These are phyloP conservation scores for Phylloporus sp. DNA, from an alignment of 768 basidiomycete genomes.

Conservation along the genomic window DNA sequence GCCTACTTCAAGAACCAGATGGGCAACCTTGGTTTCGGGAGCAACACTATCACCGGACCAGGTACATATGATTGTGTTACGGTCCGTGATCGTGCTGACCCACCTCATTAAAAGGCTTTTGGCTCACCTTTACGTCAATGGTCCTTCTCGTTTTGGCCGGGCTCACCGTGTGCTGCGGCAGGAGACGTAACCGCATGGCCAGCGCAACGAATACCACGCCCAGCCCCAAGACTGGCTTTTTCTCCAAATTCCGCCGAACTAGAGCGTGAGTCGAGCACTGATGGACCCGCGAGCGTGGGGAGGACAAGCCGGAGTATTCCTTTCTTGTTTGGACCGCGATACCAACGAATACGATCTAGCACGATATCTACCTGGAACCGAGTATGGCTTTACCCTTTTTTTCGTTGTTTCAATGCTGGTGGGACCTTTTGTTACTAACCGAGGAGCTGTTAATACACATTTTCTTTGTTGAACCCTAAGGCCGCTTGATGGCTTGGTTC, in stretches of 20 bases:
- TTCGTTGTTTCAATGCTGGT: neutral
- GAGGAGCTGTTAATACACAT: conserved; percentile 6
- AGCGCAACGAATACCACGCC: conserved; percentile 28
- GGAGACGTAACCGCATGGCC: conserved; percentile 50
- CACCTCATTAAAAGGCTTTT: conserved; percentile 51
- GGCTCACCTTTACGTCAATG: conserved; percentile 66
- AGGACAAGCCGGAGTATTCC: neutral
- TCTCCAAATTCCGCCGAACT: conserved; percentile 37
- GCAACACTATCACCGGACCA: conserved; percentile 53
- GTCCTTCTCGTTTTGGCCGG: conserved; percentile 61
- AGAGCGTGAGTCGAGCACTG: neutral
- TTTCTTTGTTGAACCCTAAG: too few relatives aligned
- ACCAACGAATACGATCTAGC: conserved; percentile 6
- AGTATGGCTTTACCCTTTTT: conserved; percentile 1
- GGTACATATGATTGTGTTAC: conserved; percentile 39
- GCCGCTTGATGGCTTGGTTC: too few relatives aligned
- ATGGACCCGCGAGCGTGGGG: neutral
- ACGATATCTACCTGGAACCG: conserved; percentile 5
- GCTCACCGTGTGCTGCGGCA: conserved; percentile 66
- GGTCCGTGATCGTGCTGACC: neutral
- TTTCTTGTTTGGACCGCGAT: neutral
- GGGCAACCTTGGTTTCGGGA: conserved; percentile 38
- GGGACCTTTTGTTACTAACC: neutral
- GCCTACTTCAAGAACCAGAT: conserved; percentile 57
- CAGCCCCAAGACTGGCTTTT: conserved; percentile 25